Evolutionary conservation across 805 yeast genomes (phyloP).

Genomic region (Candida boleticola): DNA sequence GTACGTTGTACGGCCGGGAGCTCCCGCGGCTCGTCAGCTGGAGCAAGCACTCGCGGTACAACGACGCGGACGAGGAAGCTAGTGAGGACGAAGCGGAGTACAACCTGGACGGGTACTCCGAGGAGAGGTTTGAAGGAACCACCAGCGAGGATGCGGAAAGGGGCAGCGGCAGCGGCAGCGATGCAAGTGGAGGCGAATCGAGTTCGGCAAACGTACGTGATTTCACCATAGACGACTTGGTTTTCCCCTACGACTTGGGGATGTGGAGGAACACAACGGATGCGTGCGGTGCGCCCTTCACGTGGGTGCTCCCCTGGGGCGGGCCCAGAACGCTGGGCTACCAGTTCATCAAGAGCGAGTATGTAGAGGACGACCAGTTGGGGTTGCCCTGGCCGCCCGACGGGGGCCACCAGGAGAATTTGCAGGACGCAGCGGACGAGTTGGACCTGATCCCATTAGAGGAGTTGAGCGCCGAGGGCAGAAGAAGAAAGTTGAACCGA

Average conservation of each 20-base stretch:
- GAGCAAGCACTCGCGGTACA: slow-evolving; percentile 26
- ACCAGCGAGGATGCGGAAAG: slow-evolving; percentile 6
- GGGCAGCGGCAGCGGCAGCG: neutral
- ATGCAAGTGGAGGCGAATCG: slow-evolving; percentile 5
- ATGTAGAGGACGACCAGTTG: slow-evolving; percentile 53
- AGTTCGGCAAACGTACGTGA: slow-evolving; percentile 17
- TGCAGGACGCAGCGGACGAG: slow-evolving; percentile 16
- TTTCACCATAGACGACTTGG: slow-evolving; percentile 59
- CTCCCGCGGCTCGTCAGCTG: slow-evolving; percentile 50
- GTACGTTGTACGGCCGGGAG: slow-evolving; percentile 33
- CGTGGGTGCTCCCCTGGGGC: slow-evolving; percentile 75
- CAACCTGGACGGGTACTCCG: neutral
- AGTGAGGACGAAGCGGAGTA: slow-evolving; percentile 8
- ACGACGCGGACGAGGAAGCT: slow-evolving; percentile 12
- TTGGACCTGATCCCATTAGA: slow-evolving; percentile 5
- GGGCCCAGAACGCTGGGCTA: slow-evolving; percentile 60
- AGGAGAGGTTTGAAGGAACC: slow-evolving; percentile 7
- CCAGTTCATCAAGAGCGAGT: slow-evolving; percentile 53
- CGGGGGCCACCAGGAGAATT: slow-evolving; percentile 50
- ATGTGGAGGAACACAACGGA: slow-evolving; percentile 49
- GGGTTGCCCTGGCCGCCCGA: slow-evolving; percentile 94
- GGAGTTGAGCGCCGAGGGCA: slow-evolving; percentile 1
- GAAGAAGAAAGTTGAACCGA: slow-evolving; percentile 12
- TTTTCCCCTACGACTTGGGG: slow-evolving; percentile 85
- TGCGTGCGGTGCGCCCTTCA: slow-evolving; percentile 60